These are phyloP conservation scores for Trifolium repens DNA, from an alignment of 306 rosid species.

Conservation along the genomic window DNA sequence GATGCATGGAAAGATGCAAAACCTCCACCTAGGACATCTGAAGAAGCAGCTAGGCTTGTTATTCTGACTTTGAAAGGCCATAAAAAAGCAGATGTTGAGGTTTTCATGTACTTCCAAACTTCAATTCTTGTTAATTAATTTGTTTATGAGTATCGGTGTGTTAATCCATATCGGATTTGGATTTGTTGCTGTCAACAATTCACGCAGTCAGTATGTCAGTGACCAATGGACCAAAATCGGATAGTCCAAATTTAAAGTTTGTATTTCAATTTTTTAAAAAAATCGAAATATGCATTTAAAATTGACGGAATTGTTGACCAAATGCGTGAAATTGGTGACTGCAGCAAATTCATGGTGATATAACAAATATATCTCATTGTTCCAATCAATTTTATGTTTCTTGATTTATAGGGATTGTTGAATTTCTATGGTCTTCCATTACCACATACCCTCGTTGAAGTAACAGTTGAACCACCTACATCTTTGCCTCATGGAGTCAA, in stretches of 20 bases:
- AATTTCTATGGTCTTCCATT: slow-evolving; percentile 69
- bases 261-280: too few species aligned
- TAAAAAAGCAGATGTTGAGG: slow-evolving; percentile 86
- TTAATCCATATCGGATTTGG: neutral
- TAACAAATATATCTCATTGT: neutral
- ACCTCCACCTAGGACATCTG: slow-evolving; percentile 81
- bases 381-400: slow-evolving; percentile 1
- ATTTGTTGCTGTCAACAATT: neutral
- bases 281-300: neutral
- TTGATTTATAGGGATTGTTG: slow-evolving; percentile 62
- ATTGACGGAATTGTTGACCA: neutral
- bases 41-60: slow-evolving; percentile 79
- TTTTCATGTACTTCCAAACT: slow-evolving; percentile 43
- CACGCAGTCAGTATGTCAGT: neutral
- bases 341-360: neutral
- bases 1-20: slow-evolving; percentile 76
- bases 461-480: slow-evolving; percentile 49
- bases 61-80: slow-evolving; percentile 71
- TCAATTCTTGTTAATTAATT: neutral
- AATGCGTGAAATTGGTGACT: neutral
- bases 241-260: neutral
- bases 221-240: too few species aligned
- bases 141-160: neutral
- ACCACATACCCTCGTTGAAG: slow-evolving; percentile 56
- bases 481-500: slow-evolving; percentile 64